These are phyloP conservation scores for Fusarium xyrophilum DNA, from an alignment of 2,329 filamentous ascomycete genomes.

Conservation along the genomic window DNA sequence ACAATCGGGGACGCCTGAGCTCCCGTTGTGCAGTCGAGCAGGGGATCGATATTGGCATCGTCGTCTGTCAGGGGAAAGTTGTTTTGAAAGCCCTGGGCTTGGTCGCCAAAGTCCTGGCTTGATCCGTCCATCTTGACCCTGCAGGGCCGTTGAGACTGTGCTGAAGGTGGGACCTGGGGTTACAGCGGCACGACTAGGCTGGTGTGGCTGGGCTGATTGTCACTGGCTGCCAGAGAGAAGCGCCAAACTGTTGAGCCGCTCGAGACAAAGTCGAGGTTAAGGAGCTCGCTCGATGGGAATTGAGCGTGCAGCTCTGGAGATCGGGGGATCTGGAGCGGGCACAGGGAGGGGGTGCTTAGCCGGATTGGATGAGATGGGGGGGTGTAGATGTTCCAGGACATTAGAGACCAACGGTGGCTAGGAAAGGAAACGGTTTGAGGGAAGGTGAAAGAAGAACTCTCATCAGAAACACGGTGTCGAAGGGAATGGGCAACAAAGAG, in stretches of 20 bases:
- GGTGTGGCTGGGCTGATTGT: neutral
- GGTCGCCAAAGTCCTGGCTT: neutral
- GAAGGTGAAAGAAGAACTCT: neutral
- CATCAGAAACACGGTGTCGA: neutral
- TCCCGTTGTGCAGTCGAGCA: conserved; percentile 12
- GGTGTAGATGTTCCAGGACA: neutral
- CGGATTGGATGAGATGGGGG: neutral
- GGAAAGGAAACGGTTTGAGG: neutral
- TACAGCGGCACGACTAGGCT: neutral
- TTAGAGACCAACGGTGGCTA: neutral
- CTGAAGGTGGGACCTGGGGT: neutral
- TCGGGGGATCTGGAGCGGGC: neutral
- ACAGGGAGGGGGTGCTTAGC: conserved; percentile 5
- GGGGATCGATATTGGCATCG: conserved; percentile 28
- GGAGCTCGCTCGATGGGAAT: neutral
- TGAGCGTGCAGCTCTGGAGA: neutral
- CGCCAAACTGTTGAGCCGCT: neutral
- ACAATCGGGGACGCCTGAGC: neutral
- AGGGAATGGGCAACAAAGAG: neutral
- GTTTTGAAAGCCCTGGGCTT: neutral
- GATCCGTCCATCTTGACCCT: conserved; percentile 17
- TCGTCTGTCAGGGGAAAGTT: neutral
- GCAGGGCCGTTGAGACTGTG: neutral
- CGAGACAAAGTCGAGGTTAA: neutral
- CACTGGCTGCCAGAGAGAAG: neutral